These are phyloP conservation scores for Barbarea vulgaris DNA, from an alignment of 345 rosid genomes.

Conservation along the genomic window DNA sequence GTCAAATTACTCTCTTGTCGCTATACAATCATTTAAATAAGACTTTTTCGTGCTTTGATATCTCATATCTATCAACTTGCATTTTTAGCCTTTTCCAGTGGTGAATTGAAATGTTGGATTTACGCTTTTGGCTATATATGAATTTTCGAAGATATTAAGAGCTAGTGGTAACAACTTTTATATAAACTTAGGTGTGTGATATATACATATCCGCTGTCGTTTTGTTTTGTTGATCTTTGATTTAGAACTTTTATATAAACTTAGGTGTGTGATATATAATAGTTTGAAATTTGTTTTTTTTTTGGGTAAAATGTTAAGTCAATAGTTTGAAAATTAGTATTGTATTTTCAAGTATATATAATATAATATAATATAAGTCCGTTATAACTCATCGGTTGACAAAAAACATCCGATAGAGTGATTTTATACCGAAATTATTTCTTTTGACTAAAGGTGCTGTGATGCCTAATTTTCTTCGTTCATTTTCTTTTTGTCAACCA, in stretches of 20 bases:
- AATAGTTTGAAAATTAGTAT: neutral
- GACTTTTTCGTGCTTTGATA: slow-evolving; percentile 10
- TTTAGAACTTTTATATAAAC: too few species aligned
- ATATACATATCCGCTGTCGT: neutral
- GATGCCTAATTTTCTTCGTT: slow-evolving; percentile 30
- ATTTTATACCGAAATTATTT: slow-evolving; percentile 22
- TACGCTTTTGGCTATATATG: slow-evolving; percentile 11
- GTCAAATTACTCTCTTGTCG: neutral
- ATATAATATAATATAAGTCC: neutral
- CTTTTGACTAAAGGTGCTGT: slow-evolving; percentile 16
- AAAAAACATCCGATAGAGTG: slow-evolving; percentile 25
- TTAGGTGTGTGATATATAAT: too few species aligned
- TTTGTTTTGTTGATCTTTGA: slow-evolving; percentile 2
- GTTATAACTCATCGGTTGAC: slow-evolving; percentile 5
- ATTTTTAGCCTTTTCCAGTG: slow-evolving; percentile 16
- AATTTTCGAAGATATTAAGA: neutral
- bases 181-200: neutral
- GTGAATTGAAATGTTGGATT: slow-evolving; percentile 2
- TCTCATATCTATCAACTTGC: slow-evolving; percentile 32
- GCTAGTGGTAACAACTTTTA: slow-evolving; percentile 9
- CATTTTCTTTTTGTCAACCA: slow-evolving; percentile 4
- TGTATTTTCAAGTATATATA: neutral
- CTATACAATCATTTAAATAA: neutral
- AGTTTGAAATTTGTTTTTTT: too few species aligned
- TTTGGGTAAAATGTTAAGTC: too few species aligned